These are phyloP conservation scores for Aspergillus affinis DNA, from an alignment of 495 filamentous ascomycete species.

Conservation along the genomic window DNA sequence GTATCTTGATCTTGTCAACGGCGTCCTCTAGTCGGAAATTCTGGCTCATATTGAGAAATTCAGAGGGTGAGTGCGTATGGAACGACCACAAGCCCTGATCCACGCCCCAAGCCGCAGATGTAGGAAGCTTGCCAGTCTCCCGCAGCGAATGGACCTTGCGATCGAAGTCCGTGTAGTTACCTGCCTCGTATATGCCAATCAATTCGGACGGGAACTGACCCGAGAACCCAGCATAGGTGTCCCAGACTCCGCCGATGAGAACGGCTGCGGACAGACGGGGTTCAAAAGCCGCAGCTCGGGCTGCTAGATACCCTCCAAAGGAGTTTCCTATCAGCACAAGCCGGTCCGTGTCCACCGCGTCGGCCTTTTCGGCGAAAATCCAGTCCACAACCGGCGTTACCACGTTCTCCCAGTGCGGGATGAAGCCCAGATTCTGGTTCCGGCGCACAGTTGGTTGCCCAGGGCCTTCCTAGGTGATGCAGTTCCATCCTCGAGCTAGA, in stretches of 20 bases:
- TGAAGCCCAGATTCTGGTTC: conserved; percentile 47
- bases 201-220: no score
- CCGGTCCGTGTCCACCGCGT: conserved; percentile 25
- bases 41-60: no score
- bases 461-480: conserved; percentile 50
- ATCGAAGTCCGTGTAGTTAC: no score
- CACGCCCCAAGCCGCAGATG: no score
- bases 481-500: conserved; percentile 46
- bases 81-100: no score
- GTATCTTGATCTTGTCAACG: no score
- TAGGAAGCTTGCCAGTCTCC: no score
- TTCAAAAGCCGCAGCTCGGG: conserved; percentile 44
- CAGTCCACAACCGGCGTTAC: conserved; percentile 48
- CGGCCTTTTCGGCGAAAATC: conserved; percentile 14
- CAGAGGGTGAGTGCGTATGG: no score
- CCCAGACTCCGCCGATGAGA: conserved; percentile 35
- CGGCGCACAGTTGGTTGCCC: conserved; percentile 47
- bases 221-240: not conserved
- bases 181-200: no score
- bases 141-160: no score
- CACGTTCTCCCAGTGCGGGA: conserved; percentile 47
- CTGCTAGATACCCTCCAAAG: conserved; percentile 38
- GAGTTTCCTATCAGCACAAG: conserved; percentile 37
- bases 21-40: no score
- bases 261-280: conserved; percentile 41